Evolutionary conservation across 2,329 filamentous ascomycete genomes (phyloP).

Genomic region (Macrophomina phaseolina): DNA sequence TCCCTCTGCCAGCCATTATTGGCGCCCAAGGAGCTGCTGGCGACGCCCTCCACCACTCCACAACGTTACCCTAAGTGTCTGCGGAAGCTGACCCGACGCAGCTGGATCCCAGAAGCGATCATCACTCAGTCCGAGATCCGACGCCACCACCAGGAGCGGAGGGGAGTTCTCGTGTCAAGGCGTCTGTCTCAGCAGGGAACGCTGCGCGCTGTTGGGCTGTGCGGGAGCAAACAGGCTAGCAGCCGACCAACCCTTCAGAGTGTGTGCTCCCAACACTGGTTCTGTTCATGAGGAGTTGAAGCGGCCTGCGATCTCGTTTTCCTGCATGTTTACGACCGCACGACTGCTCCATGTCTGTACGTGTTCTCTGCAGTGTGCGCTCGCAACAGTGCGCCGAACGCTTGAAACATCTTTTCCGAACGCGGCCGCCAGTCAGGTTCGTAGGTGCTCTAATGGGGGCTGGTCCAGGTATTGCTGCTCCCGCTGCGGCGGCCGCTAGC

Average conservation of each 20-base stretch:
- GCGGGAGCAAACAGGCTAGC: constrained; percentile 7
- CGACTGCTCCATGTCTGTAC: background rate
- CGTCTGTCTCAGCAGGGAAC: constrained; percentile 19
- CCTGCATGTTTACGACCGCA: background rate
- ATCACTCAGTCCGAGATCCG: constrained; percentile 13
- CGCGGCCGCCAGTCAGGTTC: background rate
- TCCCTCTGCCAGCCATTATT: constrained; percentile 2
- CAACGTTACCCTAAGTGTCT: constrained; percentile 1
- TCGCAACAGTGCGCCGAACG: too few relatives aligned
- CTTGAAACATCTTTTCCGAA: too few relatives aligned
- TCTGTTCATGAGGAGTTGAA: background rate
- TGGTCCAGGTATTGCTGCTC: background rate
- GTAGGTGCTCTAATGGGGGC: background rate
- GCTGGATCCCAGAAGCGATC: constrained; percentile 17
- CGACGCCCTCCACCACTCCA: constrained; percentile 10
- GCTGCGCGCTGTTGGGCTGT: background rate
- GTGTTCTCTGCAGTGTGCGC: too few relatives aligned
- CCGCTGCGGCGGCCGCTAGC: constrained; percentile 2
- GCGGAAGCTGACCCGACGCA: constrained; percentile 17
- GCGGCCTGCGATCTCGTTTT: background rate
- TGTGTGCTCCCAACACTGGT: too few relatives aligned
- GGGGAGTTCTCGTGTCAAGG: constrained; percentile 21
- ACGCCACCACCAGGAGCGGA: constrained; percentile 29
- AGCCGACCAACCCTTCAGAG: background rate
- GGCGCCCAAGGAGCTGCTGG: constrained; percentile 21